Evolutionary conservation across 805 yeast species (phyloP).

Genomic region (Saturnispora sekii): DNA sequence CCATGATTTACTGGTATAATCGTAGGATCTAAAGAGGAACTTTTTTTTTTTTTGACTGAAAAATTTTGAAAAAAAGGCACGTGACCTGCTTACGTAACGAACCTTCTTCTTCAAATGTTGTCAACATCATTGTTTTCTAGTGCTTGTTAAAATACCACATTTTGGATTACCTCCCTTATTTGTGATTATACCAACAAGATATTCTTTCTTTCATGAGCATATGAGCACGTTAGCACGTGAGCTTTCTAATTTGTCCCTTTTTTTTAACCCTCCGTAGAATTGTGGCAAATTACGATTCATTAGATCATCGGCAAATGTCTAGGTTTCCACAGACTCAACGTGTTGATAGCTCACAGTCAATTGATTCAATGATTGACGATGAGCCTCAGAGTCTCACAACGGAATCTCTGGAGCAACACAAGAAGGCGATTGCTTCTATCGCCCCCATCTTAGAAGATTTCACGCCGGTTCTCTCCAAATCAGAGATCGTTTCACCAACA

Average conservation of each 20-base stretch:
- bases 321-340: background rate
- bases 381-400: slow-evolving; percentile 24
- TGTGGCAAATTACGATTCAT: too few species aligned
- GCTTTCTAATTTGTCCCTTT: too few species aligned
- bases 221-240: too few species aligned
- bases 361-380: slow-evolving; percentile 11
- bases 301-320: background rate
- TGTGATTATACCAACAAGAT: too few species aligned
- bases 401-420: slow-evolving; percentile 27
- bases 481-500: slow-evolving; percentile 27
- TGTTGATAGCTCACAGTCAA: slow-evolving; percentile 1
- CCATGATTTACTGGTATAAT: slow-evolving; percentile 1
- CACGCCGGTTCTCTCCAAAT: slow-evolving; percentile 55
- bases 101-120: too few species aligned
- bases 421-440: slow-evolving; percentile 64
- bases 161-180: too few species aligned
- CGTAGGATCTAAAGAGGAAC: too few species aligned
- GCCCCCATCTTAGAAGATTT: slow-evolving; percentile 69
- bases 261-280: too few species aligned
- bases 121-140: too few species aligned
- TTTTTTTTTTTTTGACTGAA: background rate
- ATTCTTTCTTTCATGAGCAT: too few species aligned
- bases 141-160: too few species aligned
- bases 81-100: too few species aligned
- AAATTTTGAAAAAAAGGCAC: background rate